phyloP scores from a whole-genome alignment of 768 basidiomycete genomes.

The Hypholoma fasciculare region DNA sequence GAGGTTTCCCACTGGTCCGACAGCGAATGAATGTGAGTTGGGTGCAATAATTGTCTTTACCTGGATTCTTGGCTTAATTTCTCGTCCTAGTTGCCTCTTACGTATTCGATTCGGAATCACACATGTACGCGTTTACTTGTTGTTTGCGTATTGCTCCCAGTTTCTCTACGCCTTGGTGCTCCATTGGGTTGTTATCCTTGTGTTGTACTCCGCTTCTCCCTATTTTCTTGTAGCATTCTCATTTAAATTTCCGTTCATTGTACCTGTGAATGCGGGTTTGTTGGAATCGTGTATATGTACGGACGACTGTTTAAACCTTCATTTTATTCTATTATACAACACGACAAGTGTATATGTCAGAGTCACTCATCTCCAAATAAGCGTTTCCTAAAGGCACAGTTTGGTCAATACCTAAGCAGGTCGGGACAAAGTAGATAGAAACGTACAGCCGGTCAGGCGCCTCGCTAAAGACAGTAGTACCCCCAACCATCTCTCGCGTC shows the following conservation, averaged over 20 bases:
- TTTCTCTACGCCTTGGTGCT: background rate
- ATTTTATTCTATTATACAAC: background rate
- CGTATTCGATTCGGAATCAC: background rate
- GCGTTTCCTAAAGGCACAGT: constrained; percentile 47
- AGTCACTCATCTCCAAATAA: constrained; percentile 44
- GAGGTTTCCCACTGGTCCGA: constrained; percentile 30
- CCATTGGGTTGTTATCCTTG: background rate
- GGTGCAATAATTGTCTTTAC: background rate
- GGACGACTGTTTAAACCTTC: background rate
- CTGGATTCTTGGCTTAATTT: background rate
- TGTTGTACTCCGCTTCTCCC: background rate
- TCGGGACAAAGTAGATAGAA: constrained; percentile 6
- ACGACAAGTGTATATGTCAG: background rate
- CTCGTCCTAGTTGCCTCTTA: background rate
- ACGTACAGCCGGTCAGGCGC: constrained; percentile 72
- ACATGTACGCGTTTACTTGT: background rate
- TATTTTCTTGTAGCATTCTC: background rate
- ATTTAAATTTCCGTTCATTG: background rate
- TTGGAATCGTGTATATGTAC: background rate
- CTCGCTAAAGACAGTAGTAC: constrained; percentile 68
- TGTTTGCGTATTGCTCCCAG: background rate
- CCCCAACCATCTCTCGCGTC: constrained; percentile 85
- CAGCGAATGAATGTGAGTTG: constrained; percentile 14
- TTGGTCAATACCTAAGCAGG: background rate
- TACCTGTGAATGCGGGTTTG: too few relatives aligned